Conservation (phyloP, 2,329 filamentous ascomycete species). For the Esteya vermicola region DNA sequence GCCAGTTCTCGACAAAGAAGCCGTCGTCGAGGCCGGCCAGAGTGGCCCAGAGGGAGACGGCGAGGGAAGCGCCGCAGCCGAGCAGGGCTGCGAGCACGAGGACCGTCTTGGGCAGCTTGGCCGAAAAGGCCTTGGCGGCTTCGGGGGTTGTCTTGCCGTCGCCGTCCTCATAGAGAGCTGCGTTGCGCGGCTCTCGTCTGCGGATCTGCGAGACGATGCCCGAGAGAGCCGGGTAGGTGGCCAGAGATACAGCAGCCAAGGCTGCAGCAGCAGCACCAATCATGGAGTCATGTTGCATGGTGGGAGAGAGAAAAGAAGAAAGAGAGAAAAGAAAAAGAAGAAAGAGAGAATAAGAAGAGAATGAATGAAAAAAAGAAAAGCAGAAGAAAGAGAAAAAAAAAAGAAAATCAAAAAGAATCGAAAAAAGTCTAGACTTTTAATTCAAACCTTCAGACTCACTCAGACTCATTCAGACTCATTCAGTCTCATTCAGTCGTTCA, state of each 20-base stretch:
- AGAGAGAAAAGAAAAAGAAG: conserved; percentile 1
- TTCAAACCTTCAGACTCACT: too few relatives aligned
- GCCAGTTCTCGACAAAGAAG: conserved; percentile 41
- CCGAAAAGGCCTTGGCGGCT: conserved; percentile 47
- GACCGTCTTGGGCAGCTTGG: conserved; percentile 38
- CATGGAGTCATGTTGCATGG: conserved; percentile 16
- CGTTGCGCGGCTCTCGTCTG: conserved; percentile 18
- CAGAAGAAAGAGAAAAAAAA: neutral
- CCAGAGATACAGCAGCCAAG: conserved; percentile 15
- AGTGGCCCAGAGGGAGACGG: conserved; percentile 38
- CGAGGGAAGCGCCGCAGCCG: conserved; percentile 41
- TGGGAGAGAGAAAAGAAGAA: conserved; percentile 4
- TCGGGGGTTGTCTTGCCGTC: conserved; percentile 57
- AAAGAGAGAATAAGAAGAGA: neutral
- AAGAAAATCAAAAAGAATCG: neutral
- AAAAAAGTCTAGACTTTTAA: neutral
- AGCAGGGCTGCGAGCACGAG: conserved; percentile 38
- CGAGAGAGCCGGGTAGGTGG: conserved; percentile 16
- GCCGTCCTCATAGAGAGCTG: conserved; percentile 44
- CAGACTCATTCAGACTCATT: too few relatives aligned
- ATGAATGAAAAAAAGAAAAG: neutral
- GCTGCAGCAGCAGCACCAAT: conserved; percentile 14
- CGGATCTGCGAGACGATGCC: conserved; percentile 15
- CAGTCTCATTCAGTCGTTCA: too few relatives aligned
- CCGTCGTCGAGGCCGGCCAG: conserved; percentile 20